phyloP scores from a whole-genome alignment of 768 basidiomycete species.

The Rubroboletus pulcherrimus region DNA sequence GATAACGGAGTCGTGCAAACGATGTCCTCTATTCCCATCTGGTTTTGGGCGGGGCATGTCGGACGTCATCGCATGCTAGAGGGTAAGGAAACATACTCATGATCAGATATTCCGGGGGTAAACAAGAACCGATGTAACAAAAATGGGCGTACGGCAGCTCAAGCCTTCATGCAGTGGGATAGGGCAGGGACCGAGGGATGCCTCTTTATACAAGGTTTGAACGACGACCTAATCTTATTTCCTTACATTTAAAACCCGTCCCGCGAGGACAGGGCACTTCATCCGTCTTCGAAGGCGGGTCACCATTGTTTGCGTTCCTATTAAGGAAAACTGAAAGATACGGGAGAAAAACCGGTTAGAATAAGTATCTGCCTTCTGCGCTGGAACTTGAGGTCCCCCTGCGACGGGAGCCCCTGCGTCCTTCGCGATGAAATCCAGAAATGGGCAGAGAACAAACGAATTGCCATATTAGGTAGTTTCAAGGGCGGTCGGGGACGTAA shows the following conservation, averaged over 20 bases:
- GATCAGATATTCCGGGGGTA: conserved; percentile 24
- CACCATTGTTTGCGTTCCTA: conserved; percentile 33
- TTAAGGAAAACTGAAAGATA: conserved; percentile 32
- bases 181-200: conserved; percentile 29
- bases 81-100: conserved; percentile 26
- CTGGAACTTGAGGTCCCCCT: conserved; percentile 31
- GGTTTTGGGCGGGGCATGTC: conserved; percentile 33
- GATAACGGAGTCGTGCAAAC: conserved; percentile 28
- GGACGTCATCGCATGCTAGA: conserved; percentile 37
- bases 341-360: conserved; percentile 28
- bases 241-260: conserved; percentile 26
- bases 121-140: conserved; percentile 26
- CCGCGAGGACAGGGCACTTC: conserved; percentile 18
- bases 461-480: conserved; percentile 36
- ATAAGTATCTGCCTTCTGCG: conserved; percentile 32
- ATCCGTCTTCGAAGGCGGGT: conserved; percentile 19
- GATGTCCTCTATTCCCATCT: conserved; percentile 30
- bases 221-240: conserved; percentile 29
- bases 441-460: conserved; percentile 35
- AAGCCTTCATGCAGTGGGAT: conserved; percentile 32
- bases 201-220: conserved; percentile 37
- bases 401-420: conserved; percentile 22
- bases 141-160: conserved; percentile 37
- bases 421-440: conserved; percentile 30
- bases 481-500: conserved; percentile 35